Evolutionary conservation across 768 basidiomycete species (phyloP), one percentile per base, ranked within the genome.

Genomic region (Lepiota subincarnata): DNA sequence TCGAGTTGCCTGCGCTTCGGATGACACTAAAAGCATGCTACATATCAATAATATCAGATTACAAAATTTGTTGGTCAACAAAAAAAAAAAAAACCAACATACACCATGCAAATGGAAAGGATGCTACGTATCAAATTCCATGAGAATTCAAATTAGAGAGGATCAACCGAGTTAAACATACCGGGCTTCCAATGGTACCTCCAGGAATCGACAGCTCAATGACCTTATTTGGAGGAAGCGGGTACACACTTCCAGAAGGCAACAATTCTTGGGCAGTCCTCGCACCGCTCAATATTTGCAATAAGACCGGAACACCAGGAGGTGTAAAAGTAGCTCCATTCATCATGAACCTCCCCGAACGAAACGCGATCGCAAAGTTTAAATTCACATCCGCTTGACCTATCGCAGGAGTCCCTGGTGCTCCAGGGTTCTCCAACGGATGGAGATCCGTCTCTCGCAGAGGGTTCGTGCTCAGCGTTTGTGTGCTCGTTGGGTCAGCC

Each of bases 51-150:
- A n/a, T n/a, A n/a, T n/a, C 18, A 16, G 44, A 18, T 16, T 36
- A 14, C 20, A 11, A 8, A 19, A n/a, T 2, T 28, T 0, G 14
- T 24, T 13, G 16, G 12, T 36, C 24, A 2, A 46, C n/a, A n/a
- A n/a, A n/a, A n/a, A n/a, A n/a, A n/a, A n/a, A 28, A 22, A 53
- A 10, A 22, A 53, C 37, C 22, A 63, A 73, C 58, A 7, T 65
- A 78, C 74, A 1, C 76, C 76, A 48, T 77, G 76, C 53, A 77
- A 59, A 57, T 79, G 77, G 62, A 77, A 72, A 0, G 76, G 76
- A 53, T 79, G 77, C 28, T 28, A n/a, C n/a, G 26, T 28, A 28
- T 50, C 6, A 36, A 35, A 11, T 16, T 19, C 38, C 16, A 13
- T 28, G 12, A 36, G 34, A 1, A 16, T 20, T 10, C 11, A 10